Evolutionary conservation across 2,329 filamentous ascomycete genomes (phyloP).

Genomic region (Hortaea sp.): DNA sequence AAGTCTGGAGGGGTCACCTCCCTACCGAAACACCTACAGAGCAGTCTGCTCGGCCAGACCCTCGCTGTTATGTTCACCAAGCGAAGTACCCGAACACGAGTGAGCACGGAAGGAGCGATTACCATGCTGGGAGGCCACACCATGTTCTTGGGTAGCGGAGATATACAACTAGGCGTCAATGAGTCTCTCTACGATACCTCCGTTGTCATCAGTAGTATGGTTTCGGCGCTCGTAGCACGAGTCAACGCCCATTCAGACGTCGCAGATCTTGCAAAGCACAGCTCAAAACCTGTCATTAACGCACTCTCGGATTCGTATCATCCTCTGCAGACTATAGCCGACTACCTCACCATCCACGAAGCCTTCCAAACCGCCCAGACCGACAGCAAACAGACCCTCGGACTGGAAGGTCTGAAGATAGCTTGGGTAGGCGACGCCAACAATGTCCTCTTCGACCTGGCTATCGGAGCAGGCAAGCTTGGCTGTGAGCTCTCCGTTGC

Average conservation of each 20-base stretch:
- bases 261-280: constrained; percentile 38
- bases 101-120: constrained; percentile 87
- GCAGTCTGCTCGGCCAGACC: constrained; percentile 61
- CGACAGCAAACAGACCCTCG: constrained; percentile 35
- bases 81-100: constrained; percentile 81
- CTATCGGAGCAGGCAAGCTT: constrained; percentile 76
- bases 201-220: constrained; percentile 75
- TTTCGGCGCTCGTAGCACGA: constrained; percentile 39
- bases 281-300: constrained; percentile 41
- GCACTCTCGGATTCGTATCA: constrained; percentile 80
- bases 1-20: constrained; percentile 54
- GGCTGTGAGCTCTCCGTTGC: constrained; percentile 81
- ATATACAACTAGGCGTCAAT: constrained; percentile 94
- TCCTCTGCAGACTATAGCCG: constrained; percentile 86
- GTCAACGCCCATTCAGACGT: constrained; percentile 44
- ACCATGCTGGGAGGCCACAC: constrained; percentile 81
- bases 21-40: constrained; percentile 48
- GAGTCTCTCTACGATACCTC: constrained; percentile 91
- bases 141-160: constrained; percentile 92
- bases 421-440: constrained; percentile 97
- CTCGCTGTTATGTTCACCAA: constrained; percentile 97
- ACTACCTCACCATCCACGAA: constrained; percentile 85
- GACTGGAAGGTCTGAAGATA: constrained; percentile 74
- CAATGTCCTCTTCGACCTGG: constrained; percentile 91
- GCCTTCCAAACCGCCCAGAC: constrained; percentile 42